Base-by-base conservation (phyloP, 1,284 basidiomycete species). In the Coriolopsis trogii region DNA sequence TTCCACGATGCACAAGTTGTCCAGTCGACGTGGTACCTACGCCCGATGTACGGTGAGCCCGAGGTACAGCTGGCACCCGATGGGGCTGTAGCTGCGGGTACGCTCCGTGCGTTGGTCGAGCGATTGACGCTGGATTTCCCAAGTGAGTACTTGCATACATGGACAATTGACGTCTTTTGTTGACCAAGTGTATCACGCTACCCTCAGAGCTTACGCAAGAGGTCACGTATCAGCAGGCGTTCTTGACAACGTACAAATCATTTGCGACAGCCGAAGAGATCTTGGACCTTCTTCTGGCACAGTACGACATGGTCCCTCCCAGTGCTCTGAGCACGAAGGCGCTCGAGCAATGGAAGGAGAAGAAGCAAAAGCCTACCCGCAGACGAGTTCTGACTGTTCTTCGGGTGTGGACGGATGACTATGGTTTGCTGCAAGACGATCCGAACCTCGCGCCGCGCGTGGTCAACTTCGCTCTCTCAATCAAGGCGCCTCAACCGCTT, bases 161-260 rank as follows among this genome's bases (percentile, higher is more conserved):
- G 15, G 1, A 3, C 33, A 16, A 1, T 5, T 20, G n/a, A 18
- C 1, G 4, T 6, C 33, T n/a, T n/a, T n/a, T 18, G n/a, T 13
- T 34, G 33, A 34, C 10, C 33, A n/a, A 34, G 4, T 15, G n/a
- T n/a, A n/a, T n/a, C n/a, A n/a, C n/a, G 25, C 8, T 16, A 26
- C 6, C 16, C 6, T 20, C 65, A 79, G 80, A 72, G 60, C 62
- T 72, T 41, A 68, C 72, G 2, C 76, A 78, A 53, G 77, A 80
- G 47, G 72, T 70, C 1, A 67, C 70, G 7, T 92, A 83, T 67
- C 78, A 82, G 38, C 78, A 81, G 21, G 77, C 81, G 6, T 93
- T 93, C 70, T 72, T 94, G 37, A 84, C 81, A 72, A 93, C 91
- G 9, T 91, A 89, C 71, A 80, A 82, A 28, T 89, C 89, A 0